Evolutionary conservation across 2,329 filamentous ascomycete species (phyloP).

Genomic region (Diaporthe destruens): DNA sequence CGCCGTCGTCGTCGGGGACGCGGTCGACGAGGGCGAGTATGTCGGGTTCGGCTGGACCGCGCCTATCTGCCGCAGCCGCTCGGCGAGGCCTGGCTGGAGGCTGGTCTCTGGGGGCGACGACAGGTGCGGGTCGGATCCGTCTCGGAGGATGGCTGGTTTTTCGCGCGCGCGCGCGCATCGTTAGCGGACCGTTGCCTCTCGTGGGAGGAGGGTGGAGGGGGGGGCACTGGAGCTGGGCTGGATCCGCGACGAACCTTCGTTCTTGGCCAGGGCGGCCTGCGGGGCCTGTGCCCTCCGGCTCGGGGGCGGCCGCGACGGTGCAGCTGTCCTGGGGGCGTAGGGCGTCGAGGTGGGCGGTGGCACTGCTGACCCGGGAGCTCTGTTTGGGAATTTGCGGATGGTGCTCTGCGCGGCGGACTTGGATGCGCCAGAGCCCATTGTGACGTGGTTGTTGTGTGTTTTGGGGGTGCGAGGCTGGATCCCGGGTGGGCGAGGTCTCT

Average conservation of each 20-base stretch:
- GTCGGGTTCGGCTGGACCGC: slow-evolving; percentile 67
- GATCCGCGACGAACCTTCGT: slow-evolving; percentile 44
- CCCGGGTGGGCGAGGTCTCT: no score
- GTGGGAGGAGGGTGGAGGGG: not conserved
- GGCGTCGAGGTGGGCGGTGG: slow-evolving; percentile 30
- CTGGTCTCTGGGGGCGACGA: slow-evolving; percentile 44
- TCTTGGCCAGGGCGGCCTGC: slow-evolving; percentile 44
- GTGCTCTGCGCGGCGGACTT: slow-evolving; percentile 40
- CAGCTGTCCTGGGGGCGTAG: slow-evolving; percentile 16
- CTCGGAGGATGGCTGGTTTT: slow-evolving; percentile 55
- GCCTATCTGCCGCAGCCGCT: slow-evolving; percentile 67
- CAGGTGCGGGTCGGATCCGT: slow-evolving; percentile 57
- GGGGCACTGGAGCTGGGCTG: not conserved
- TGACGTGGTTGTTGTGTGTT: not conserved
- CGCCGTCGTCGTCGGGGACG: slow-evolving; percentile 42
- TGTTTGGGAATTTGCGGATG: slow-evolving; percentile 46
- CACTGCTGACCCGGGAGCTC: slow-evolving; percentile 45
- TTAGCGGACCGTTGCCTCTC: slow-evolving; percentile 25
- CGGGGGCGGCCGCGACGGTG: slow-evolving; percentile 26
- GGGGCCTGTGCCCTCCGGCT: slow-evolving; percentile 29
- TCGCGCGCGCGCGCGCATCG: not conserved
- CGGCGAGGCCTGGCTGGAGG: slow-evolving; percentile 60
- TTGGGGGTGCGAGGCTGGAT: no score
- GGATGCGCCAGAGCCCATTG: slow-evolving; percentile 41
- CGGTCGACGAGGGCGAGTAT: slow-evolving; percentile 65